Conservation (phyloP, 2,329 filamentous ascomycete species). For the Alternaria sp. region DNA sequence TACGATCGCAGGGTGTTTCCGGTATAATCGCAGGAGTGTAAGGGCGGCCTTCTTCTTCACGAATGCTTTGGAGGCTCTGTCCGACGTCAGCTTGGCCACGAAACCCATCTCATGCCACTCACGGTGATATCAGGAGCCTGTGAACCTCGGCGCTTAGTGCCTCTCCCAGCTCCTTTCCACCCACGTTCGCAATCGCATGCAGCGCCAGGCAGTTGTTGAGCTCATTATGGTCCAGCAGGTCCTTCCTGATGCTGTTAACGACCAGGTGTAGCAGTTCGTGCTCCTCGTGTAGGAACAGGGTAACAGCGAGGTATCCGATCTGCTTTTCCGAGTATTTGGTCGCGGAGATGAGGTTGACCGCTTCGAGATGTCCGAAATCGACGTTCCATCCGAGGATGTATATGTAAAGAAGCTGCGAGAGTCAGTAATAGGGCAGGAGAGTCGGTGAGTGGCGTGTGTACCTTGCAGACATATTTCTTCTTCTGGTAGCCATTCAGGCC, state of each 20-base stretch:
- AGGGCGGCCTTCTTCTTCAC: constrained; percentile 99
- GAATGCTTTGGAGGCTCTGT: constrained; percentile 85
- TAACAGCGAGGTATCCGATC: constrained; percentile 97
- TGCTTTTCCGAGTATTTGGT: constrained; percentile 99
- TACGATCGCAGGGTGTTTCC: constrained; percentile 91
- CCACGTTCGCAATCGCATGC: constrained; percentile 97
- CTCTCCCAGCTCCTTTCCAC: constrained; percentile 95
- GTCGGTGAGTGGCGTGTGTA: constrained; percentile 36
- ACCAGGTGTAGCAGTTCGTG: constrained; percentile 96
- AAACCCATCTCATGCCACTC: constrained; percentile 48
- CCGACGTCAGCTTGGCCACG: constrained; percentile 26
- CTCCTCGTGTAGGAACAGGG: constrained; percentile 93
- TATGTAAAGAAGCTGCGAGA: constrained; percentile 80
- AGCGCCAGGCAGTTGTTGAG: constrained; percentile 95
- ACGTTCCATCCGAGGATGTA: constrained; percentile 99
- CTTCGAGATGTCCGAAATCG: constrained; percentile 97
- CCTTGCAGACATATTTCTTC: constrained; percentile 99
- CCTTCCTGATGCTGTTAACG: constrained; percentile 98
- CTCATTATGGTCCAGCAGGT: constrained; percentile 92
- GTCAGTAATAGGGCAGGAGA: constrained; percentile 11
- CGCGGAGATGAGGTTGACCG: constrained; percentile 95
- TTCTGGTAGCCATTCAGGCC: constrained; percentile 95
- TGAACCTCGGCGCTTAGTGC: constrained; percentile 91
- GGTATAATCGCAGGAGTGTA: constrained; percentile 89
- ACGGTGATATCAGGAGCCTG: constrained; percentile 92